Percentiles rank a stretch among this genome's conserved stretches.
Evolutionary conservation across 2,329 filamentous ascomycete species (phyloP).

Genomic region (Colletotrichum aenigma): DNA sequence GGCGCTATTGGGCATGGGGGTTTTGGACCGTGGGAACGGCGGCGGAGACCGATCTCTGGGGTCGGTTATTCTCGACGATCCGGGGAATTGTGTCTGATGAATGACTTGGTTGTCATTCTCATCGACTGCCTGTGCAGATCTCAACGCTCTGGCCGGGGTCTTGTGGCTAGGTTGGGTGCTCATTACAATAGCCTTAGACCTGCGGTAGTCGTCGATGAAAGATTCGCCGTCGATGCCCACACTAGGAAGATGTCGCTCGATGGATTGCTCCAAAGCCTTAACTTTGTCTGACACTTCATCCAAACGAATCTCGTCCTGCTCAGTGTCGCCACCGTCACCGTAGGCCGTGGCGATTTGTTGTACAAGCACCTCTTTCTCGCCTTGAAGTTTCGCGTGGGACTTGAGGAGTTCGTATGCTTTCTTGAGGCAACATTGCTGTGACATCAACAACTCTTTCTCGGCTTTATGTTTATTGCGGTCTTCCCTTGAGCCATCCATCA

Average conservation of each 20-base stretch:
- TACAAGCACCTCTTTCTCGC: conserved; percentile 50
- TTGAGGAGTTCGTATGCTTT: conserved; percentile 44
- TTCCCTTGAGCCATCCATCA: conserved; percentile 51
- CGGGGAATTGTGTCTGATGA: conserved; percentile 54
- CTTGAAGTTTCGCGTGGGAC: conserved; percentile 44
- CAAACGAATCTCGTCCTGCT: conserved; percentile 53
- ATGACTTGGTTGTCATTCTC: conserved; percentile 51
- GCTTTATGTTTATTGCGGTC: conserved; percentile 51
- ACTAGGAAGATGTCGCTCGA: conserved; percentile 46
- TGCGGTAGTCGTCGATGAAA: conserved; percentile 35
- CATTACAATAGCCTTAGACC: conserved; percentile 27
- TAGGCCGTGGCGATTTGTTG: conserved; percentile 55
- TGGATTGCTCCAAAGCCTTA: conserved; percentile 38
- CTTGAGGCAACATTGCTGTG: conserved; percentile 49
- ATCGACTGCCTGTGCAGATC: conserved; percentile 16
- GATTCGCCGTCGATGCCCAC: conserved; percentile 49
- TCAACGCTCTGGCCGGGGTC: neutral
- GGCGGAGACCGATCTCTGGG: conserved; percentile 15
- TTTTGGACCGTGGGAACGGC: conserved; percentile 22
- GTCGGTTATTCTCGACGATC: conserved; percentile 14
- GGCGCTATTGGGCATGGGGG: neutral
- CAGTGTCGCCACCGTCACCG: conserved; percentile 53
- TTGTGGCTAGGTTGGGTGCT: conserved; percentile 27
- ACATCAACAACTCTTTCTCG: conserved; percentile 52
- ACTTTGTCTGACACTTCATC: conserved; percentile 52